Evolutionary conservation across 495 filamentous ascomycete genomes (phyloP).

Genomic region (Penicillium antarcticum): DNA sequence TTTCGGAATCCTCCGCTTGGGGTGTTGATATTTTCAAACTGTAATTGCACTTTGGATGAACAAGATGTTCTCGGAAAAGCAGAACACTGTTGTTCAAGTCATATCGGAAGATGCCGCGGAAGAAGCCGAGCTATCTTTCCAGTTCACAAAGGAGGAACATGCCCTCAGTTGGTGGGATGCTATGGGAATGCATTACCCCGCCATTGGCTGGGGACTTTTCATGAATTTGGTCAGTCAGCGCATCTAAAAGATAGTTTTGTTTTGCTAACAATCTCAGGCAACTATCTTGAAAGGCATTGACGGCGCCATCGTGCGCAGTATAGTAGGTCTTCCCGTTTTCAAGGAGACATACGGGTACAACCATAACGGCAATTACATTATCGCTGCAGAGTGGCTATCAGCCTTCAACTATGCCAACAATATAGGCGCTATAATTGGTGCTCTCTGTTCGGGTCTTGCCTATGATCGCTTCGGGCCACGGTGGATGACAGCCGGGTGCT

Average conservation of each 20-base stretch:
- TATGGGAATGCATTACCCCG: slow-evolving; percentile 24
- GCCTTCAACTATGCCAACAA: slow-evolving; percentile 72
- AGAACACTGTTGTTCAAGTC: slow-evolving; percentile 7
- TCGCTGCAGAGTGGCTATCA: slow-evolving; percentile 26
- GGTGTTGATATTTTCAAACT: not conserved
- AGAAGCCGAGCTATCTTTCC: slow-evolving; percentile 22
- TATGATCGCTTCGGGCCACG: slow-evolving; percentile 31
- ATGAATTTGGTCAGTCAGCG: slow-evolving; percentile 25
- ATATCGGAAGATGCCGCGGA: slow-evolving; percentile 3
- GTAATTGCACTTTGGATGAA: not conserved
- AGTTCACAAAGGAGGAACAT: slow-evolving; percentile 28
- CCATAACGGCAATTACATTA: slow-evolving; percentile 21
- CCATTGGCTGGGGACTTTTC: slow-evolving; percentile 28
- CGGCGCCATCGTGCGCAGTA: slow-evolving; percentile 25
- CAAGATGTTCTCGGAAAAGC: slow-evolving; percentile 5
- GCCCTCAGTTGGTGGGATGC: slow-evolving; percentile 26
- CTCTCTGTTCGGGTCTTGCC: slow-evolving; percentile 30
- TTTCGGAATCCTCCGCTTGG: not conserved
- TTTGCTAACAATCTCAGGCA: slow-evolving; percentile 9
- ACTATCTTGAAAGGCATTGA: slow-evolving; percentile 32
- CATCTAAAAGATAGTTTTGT: not conserved
- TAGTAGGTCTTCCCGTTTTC: slow-evolving; percentile 31
- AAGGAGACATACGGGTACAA: slow-evolving; percentile 30
- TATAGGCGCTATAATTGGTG: slow-evolving; percentile 62
- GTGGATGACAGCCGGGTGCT: slow-evolving; percentile 28